phyloP scores from a whole-genome alignment of 345 rosid species.

The Orychophragmus violaceus region DNA sequence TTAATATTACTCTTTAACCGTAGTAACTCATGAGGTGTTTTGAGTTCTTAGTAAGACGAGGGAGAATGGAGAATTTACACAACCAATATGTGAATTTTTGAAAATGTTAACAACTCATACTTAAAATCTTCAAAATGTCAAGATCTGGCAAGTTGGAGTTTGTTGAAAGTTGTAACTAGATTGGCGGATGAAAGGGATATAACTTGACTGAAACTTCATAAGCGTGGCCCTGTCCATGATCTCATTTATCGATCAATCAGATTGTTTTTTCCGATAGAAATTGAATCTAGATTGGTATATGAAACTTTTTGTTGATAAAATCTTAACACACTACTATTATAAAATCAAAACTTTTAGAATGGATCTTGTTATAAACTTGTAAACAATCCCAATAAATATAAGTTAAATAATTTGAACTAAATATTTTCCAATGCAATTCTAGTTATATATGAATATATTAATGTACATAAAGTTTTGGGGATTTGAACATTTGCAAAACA shows the following conservation, averaged over 20 bases:
- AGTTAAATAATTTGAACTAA: background rate
- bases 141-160: background rate
- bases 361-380: background rate
- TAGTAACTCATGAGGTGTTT: background rate
- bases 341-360: background rate
- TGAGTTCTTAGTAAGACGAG: background rate
- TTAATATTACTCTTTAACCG: background rate
- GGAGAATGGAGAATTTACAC: background rate
- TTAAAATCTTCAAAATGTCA: background rate
- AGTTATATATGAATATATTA: background rate
- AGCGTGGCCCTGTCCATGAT: background rate
- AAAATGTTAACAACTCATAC: background rate
- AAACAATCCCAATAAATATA: background rate
- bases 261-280: background rate
- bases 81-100: background rate
- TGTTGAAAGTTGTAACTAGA: background rate
- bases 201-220: background rate
- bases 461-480: too few species aligned
- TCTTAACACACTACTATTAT: background rate
- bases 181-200: background rate
- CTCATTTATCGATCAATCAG: background rate
- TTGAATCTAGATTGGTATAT: background rate
- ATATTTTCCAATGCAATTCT: background rate
- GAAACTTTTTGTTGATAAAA: background rate
- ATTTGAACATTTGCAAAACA: conserved; percentile 12